Evolutionary conservation across 148 eudicot species (phyloP).

Genomic region (Simmondsia chinensis): DNA sequence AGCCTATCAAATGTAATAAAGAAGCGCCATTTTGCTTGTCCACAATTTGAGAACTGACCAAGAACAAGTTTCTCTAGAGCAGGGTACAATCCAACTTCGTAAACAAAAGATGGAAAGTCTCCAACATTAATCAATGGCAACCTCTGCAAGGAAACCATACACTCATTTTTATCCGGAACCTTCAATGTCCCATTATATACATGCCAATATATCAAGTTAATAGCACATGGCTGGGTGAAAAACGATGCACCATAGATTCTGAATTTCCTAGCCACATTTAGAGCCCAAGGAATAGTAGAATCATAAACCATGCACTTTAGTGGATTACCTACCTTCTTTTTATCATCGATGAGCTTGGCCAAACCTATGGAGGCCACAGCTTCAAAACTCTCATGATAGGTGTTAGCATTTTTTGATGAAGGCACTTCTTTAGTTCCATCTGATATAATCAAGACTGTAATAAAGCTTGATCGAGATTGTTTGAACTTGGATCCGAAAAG

Average conservation of each 20-base stretch:
- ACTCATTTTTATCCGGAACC: slow-evolving; percentile 3
- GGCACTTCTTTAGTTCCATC: slow-evolving; percentile 13
- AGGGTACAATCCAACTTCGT: slow-evolving; percentile 9
- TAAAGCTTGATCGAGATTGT: not conserved
- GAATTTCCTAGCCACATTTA: slow-evolving; percentile 23
- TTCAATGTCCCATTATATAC: slow-evolving; percentile 15
- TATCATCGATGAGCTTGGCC: slow-evolving; percentile 8
- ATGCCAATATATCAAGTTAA: slow-evolving; percentile 22
- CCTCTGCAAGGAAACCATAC: too few relatives aligned
- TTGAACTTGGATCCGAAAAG: slow-evolving; percentile 2
- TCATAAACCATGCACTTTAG: slow-evolving; percentile 32
- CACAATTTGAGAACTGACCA: slow-evolving; percentile 14
- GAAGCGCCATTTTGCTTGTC: slow-evolving; percentile 13
- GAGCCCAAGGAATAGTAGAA: slow-evolving; percentile 32
- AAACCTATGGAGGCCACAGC: slow-evolving; percentile 11
- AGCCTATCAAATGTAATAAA: slow-evolving; percentile 14
- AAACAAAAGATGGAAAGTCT: slow-evolving; percentile 18
- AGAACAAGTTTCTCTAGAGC: slow-evolving; percentile 12
- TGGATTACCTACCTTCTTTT: slow-evolving; percentile 1
- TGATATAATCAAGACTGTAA: slow-evolving; percentile 12
- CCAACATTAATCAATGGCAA: slow-evolving; percentile 1
- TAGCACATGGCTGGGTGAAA: slow-evolving; percentile 40
- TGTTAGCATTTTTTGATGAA: not conserved
- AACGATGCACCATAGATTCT: slow-evolving; percentile 27
- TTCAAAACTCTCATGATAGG: slow-evolving; percentile 4